Conservation (phyloP, 352 stramenopile genomes). For the Phytophthora crassamura region DNA sequence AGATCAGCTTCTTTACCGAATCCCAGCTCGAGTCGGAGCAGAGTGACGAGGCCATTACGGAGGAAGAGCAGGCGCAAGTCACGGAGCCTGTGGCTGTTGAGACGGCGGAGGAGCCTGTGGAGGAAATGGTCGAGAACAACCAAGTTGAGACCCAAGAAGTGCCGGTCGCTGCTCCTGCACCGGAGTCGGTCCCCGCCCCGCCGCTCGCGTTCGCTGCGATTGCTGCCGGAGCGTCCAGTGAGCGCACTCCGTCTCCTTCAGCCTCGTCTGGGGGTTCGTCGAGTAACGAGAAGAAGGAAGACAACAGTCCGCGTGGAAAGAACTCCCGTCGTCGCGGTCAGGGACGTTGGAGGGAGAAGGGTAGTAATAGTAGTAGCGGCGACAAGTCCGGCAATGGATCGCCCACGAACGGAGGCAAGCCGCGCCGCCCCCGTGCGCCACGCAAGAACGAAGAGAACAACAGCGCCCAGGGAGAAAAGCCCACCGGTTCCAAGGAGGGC, state of each 20-base stretch:
- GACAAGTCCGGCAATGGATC: conserved; percentile 41
- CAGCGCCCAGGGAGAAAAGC: conserved; percentile 25
- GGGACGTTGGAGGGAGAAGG: conserved; percentile 45
- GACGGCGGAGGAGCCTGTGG: conserved; percentile 22
- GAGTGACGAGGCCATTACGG: conserved; percentile 4
- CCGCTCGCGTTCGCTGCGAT: conserved; percentile 64
- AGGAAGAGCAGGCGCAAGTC: conserved; percentile 25
- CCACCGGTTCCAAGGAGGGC: conserved; percentile 43
- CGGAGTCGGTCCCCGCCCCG: conserved; percentile 37
- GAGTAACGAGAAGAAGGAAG: conserved; percentile 34
- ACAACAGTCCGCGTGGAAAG: conserved; percentile 30
- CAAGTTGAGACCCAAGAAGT: conserved; percentile 19
- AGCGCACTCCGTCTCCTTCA: conserved; percentile 31
- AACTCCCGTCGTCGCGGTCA: conserved; percentile 50
- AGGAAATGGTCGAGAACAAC: conserved; percentile 18
- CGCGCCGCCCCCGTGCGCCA: conserved; percentile 40
- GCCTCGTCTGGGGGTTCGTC: conserved; percentile 33
- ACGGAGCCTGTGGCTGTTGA: conserved; percentile 25
- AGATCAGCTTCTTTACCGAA: conserved; percentile 91
- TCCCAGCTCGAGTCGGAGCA: conserved; percentile 56
- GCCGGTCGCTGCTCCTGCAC: conserved; percentile 9
- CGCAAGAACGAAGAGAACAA: conserved; percentile 39
- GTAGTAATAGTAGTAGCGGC: conserved; percentile 44
- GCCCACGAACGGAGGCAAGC: conserved; percentile 33
- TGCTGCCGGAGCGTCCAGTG: conserved; percentile 28